Evolutionary conservation across 441 rosid genomes (phyloP), one percentile per base, ranked within the genome.

Genomic region (Bruguiera hainesii): DNA sequence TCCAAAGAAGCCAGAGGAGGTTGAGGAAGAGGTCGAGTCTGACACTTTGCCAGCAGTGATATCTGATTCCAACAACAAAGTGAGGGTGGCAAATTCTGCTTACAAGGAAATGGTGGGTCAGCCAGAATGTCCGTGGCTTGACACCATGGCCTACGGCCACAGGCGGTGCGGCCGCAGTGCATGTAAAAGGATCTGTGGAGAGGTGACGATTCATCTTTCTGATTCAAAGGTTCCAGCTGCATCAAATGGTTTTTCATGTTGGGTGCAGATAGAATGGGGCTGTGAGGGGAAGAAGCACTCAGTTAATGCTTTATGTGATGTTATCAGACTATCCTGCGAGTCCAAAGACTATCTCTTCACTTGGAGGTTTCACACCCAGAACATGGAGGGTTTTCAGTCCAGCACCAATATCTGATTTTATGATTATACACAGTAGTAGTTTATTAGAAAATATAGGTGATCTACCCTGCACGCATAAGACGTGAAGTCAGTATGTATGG

Each of bases 101-200:
- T 94, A 88, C 78, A 94, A 83, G 70, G 96, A 91, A 69, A 88
- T 94, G 97, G 89, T 94, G 73, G 98, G 99, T 18, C 97, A 94
- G 65, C 99, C 98, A 0, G 98, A 91, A 68, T 94, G 99, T 67
- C 76, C 82, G 8, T 94, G 98, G 99, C 83, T 94, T 18, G 91
- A 86, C 31, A 77, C 89, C 0, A 79, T 89, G 88, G 84, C 81
- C 62, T 53, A 37, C 6, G 60, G 61, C 7, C 78, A 61, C 37
- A 80, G 82, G 19, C 37, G 66, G 21, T 13, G 4, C n/a, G 48
- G 73, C 2, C 64, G 70, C 52, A 62, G 68, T 58, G 50, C 80
- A 56, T 69, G 81, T 71, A 87, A 78, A 75, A 87, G 97, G 81
- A 94, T 94, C 7, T 82, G 96, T 51, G 97, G 99, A 6, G 91